Evolutionary conservation across 2,329 filamentous ascomycete genomes (phyloP), one percentile per base, ranked within the genome.

Genomic region (Nannizziopsis barbatae): DNA sequence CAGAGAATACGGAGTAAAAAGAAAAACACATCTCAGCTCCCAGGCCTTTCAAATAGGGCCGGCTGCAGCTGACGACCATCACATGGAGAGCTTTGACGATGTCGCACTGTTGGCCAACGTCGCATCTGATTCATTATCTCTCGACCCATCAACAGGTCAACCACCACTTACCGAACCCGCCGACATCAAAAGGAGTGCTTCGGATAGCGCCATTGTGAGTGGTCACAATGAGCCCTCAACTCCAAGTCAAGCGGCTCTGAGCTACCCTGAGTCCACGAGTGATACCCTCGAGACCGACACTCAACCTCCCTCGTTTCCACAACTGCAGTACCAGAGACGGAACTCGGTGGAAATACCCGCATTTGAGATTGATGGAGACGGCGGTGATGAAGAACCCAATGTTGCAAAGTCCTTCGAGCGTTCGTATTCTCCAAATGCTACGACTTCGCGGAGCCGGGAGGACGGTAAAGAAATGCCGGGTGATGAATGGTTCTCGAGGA

Each of bases 401-500:
- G 54, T 71, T 11, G 68, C 69, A 18, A 69, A 66, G 1, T 71
- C 69, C 1, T 71, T 71, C 47, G 62, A 68, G 46, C 65, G 69
- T 32, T 64, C 66, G 35, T 54, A 56, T 3, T 66, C 68, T 4
- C 65, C 65, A 1, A 61, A 65, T 2, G 60, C 62, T 10, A 62
- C 60, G 1, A 57, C 64, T 2, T 67, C 67, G 46, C 66, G 65
- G 45, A 64, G 64, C 37, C 62, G 63, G 38, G 62, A 61, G 5
- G 61, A 60, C 3, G 61, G 66, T 14, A 39, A 54, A 20, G 56
- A 60, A 10, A 62, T 60, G 9, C 62, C 65, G 11, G 56, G 59
- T 18, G 56, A 61, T n/a, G 45, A 74, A 47, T 70, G 71, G 1
- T 66, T 75, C 39, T 71, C 69, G 50, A 73, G 72, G 48, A 95